A percentile compares a stretch with the other conserved stretches of the same genome.
Evolutionary conservation across 805 yeast genomes (phyloP).

Genomic region (Lachancea quebecensis): DNA sequence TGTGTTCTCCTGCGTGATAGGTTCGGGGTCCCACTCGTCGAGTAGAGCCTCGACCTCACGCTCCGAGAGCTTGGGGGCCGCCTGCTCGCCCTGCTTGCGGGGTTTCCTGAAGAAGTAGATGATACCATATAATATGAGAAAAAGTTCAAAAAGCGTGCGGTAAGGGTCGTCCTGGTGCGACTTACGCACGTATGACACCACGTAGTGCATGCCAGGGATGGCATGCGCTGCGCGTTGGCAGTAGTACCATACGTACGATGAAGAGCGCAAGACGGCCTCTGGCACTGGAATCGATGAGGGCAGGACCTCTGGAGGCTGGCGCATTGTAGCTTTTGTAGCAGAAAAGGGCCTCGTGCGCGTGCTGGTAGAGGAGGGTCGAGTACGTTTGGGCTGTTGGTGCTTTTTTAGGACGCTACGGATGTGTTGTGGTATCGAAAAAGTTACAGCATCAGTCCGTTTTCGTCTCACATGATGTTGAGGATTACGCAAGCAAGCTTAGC

Average conservation of each 20-base stretch:
- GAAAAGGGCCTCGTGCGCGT: background rate
- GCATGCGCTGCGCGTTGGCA: constrained; percentile 10
- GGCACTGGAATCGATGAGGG: constrained; percentile 30
- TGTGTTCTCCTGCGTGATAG: constrained; percentile 52
- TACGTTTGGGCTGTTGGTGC: background rate
- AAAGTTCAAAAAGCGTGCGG: constrained; percentile 74
- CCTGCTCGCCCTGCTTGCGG: constrained; percentile 69
- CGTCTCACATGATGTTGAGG: too few relatives aligned
- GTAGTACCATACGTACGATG: constrained; percentile 22
- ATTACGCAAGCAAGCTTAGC: too few relatives aligned
- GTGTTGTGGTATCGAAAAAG: too few relatives aligned
- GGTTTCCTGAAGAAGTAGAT: constrained; percentile 66
- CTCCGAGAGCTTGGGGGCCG: constrained; percentile 51
- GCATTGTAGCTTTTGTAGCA: constrained; percentile 7
- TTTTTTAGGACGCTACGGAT: too few relatives aligned
- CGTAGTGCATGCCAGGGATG: constrained; percentile 27
- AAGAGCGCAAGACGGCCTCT: constrained; percentile 16
- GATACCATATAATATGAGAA: constrained; percentile 72
- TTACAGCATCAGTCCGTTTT: too few relatives aligned
- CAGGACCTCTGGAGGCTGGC: constrained; percentile 20
- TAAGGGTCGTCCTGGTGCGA: constrained; percentile 93
- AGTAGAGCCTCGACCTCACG: constrained; percentile 75
- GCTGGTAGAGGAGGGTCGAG: background rate
- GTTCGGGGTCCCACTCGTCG: constrained; percentile 89
- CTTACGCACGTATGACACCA: constrained; percentile 66